Evolutionary conservation across 805 yeast genomes (phyloP).

Genomic region (Torulaspora gathmanii): DNA sequence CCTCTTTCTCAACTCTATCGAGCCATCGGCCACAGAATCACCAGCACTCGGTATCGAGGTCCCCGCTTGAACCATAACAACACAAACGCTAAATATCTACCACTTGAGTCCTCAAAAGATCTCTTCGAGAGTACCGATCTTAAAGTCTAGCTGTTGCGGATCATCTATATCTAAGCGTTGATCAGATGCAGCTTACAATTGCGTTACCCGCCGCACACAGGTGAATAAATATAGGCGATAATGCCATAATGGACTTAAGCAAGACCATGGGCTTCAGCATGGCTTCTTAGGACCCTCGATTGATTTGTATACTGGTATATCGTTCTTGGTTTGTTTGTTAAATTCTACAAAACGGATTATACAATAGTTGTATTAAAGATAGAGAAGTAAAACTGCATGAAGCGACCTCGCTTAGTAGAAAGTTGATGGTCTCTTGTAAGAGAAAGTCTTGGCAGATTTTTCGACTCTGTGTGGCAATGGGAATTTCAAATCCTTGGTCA

Average conservation of each 20-base stretch:
- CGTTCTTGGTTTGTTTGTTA: conserved; percentile 15
- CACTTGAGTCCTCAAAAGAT: not conserved
- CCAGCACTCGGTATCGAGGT: conserved; percentile 11
- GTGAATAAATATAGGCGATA: no score
- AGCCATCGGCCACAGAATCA: conserved; percentile 1
- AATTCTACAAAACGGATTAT: conserved; percentile 31
- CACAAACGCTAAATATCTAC: not conserved
- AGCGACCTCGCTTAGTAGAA: conserved; percentile 64
- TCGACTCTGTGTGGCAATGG: conserved; percentile 99
- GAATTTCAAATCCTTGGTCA: conserved; percentile 93
- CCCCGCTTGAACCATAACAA: conserved; percentile 9
- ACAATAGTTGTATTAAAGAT: conserved; percentile 22
- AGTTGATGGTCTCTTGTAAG: conserved; percentile 94
- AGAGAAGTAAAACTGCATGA: conserved; percentile 10
- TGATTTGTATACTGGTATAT: not conserved
- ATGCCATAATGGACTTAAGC: no score
- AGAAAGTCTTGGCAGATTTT: conserved; percentile 82
- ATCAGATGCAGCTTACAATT: no score
- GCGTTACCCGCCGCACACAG: no score
- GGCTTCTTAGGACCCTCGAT: no score
- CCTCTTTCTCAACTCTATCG: conserved; percentile 3
- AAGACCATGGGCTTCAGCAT: no score
- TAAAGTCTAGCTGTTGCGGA: no score
- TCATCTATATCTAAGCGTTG: no score
- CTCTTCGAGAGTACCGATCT: not conserved